Evolutionary conservation across 2,329 filamentous ascomycete species (phyloP), one percentile per base, ranked within the genome.

Genomic region (Geoglossum cookeanum): DNA sequence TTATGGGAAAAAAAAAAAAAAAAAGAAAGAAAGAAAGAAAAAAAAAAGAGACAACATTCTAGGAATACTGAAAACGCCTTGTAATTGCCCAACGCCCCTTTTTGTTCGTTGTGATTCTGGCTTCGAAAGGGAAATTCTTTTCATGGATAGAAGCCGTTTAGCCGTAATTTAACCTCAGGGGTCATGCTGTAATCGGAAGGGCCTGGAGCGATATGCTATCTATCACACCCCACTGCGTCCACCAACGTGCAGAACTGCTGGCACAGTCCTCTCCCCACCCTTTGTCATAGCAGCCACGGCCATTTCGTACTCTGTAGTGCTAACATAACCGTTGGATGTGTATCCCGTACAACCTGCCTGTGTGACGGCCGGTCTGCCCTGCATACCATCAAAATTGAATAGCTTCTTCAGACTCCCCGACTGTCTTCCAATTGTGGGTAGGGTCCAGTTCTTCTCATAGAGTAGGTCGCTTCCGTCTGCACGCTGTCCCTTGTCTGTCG

Each of bases 371-470:
- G 54, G 54, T 22, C 44, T 35, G 32, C 54, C 44, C n/a, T 55
- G 54, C 54, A 55, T 55, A 2, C 44, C 37, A 9, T 55, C 54
- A 45, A 55, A 55, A 13, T 48, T 44, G 35, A 55, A 55, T 6
- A 55, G 37, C 13, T 44, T 29, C 54, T 55, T 55, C 33, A 48
- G 37, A 13, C 37, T 45, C n/a, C 37, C 54, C 4, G 33, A 8
- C 22, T 48, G 37, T n/a, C 22, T 48, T 3, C 27, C 32, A 1
- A 45, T 37, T 17, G 4, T 48, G 2, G 54, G 37, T 30, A 55
- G 29, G n/a, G 54, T 45, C 54, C 54, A 55, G n/a, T 48, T 44
- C 54, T 55, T 55, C 13, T 55, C 44, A 15, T 55, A 55, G 15
- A 48, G 37, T 11, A 48, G 44, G n/a, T 30, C 44, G 32, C 13